Evolutionary conservation across 495 filamentous ascomycete species (phyloP), one percentile per base, ranked within the genome.

Genomic region (Aspergillus coremiiformis): DNA sequence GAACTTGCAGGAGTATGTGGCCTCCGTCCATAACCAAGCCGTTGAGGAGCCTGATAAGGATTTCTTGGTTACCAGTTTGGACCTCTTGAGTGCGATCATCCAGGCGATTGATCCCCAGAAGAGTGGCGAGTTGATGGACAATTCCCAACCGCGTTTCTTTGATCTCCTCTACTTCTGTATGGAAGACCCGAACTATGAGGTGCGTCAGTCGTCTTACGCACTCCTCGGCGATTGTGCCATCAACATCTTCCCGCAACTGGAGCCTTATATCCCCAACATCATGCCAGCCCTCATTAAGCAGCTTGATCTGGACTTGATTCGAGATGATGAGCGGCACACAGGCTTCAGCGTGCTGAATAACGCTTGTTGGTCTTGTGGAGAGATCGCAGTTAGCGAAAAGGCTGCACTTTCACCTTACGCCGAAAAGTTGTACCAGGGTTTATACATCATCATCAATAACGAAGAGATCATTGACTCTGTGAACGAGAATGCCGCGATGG

Each of bases 181-280:
- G 89, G 85, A 94, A 64, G 91, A 97, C 65, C 76, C 79, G 9
- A 86, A 86, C 62, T 89, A 95, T 55, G 92, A 95, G 66, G 93
- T 97, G 12, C 86, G 90, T 44, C 93, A 99, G 66, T 97, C 94
- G 21, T 89, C 90, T 3, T 99, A 96, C 59, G 93, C 93, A 10
- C 77, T 99, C 23, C 83, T 99, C 37, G 93, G 93, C 29, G 93
- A 99, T 68, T 96, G 93, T 65, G 88, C 94, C 0, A 96, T 96
- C 62, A 95, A 90, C 62, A 89, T 96, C 48, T 96, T 92, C 69
- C 78, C 81, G 2, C 88, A 93, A 59, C 69, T 99, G 39, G 83
- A 85, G 58, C 79, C 81, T 7, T 87, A 81, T 62, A 70, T 97
- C 23, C 78, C 84, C 3, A 76, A 66, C 32, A 74, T 97, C 39